These are phyloP conservation scores for Venturia pyrina DNA, from an alignment of 2,329 filamentous ascomycete genomes.

Conservation along the genomic window DNA sequence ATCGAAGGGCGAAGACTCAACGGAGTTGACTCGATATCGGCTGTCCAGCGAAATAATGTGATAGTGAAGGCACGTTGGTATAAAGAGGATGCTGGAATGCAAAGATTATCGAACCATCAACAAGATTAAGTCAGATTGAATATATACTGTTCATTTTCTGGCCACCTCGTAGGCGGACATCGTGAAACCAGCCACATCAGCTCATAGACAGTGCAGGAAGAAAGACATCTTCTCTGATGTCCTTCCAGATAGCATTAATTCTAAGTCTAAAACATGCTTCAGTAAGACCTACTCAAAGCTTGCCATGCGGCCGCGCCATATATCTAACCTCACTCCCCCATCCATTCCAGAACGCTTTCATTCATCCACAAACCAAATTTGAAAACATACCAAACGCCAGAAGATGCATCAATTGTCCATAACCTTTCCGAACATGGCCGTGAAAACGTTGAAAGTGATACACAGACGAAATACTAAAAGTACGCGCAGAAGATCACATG, in stretches of 20 bases:
- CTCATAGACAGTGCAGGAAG: too few species aligned
- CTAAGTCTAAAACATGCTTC: background rate
- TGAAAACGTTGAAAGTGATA: background rate
- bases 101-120: too few species aligned
- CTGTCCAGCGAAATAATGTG: too few species aligned
- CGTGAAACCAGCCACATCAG: too few species aligned
- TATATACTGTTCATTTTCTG: too few species aligned
- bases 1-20: too few species aligned
- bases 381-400: background rate
- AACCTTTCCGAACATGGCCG: background rate
- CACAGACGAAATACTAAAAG: background rate
- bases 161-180: too few species aligned
- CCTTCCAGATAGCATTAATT: background rate
- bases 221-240: too few species aligned
- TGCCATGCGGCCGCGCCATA: background rate
- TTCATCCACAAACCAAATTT: background rate
- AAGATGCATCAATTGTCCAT: background rate
- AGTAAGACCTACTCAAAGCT: background rate
- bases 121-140: too few species aligned
- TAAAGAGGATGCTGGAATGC: too few species aligned
- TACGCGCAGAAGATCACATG: background rate
- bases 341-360: background rate
- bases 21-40: too few species aligned
- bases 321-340: background rate
- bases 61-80: too few species aligned